Evolutionary conservation across 2,329 filamentous ascomycete species (phyloP), one percentile per base, ranked within the genome.

Genomic region (Aspergillus carbonarius): DNA sequence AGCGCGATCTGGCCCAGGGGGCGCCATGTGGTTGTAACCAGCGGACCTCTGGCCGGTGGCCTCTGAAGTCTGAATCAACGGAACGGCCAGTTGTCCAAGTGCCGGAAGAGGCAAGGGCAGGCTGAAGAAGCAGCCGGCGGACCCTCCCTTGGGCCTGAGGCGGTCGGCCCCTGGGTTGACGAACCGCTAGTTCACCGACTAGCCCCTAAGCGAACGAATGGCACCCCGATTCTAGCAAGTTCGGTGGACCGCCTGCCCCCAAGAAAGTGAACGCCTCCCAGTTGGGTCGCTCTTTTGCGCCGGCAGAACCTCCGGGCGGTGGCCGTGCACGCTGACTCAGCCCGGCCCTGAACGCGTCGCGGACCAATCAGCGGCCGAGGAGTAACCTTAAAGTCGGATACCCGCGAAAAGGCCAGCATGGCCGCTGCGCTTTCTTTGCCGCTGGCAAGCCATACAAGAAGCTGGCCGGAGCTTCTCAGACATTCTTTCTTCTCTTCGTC

Each of bases 361-460:
- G 59, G 51, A 56, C 76, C 76, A 78, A 78, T 77, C 62, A 71
- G 1, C 30, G 37, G 8, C 17, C 64, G 70, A 73, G 68, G 61
- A 78, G 73, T 78, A 74, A 63, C 72, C 74, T 72, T 67, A 70
- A 68, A 69, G 39, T 64, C 59, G 54, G 51, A 27, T 27, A 40
- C 40, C 48, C 51, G 57, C 60, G 74, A 78, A 78, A 77, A 78
- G 76, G 76, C 74, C 76, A 78, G 71, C 70, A 72, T 78, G 74
- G 75, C 73, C 72, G 71, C 71, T 72, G 68, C 62, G 66, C 61
- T 60, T 65, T 60, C 62, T 70, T 66, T 62, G 67, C 66, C 64
- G 64, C 64, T 60, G 53, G 30, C 61, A 56, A 58, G 61, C 66
- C 65, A 70, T 74, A 72, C 69, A 74, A 74, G 70, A 61, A 67